Base-by-base conservation (phyloP, 2,329 filamentous ascomycete species). In the Macroventuria anomochaeta region DNA sequence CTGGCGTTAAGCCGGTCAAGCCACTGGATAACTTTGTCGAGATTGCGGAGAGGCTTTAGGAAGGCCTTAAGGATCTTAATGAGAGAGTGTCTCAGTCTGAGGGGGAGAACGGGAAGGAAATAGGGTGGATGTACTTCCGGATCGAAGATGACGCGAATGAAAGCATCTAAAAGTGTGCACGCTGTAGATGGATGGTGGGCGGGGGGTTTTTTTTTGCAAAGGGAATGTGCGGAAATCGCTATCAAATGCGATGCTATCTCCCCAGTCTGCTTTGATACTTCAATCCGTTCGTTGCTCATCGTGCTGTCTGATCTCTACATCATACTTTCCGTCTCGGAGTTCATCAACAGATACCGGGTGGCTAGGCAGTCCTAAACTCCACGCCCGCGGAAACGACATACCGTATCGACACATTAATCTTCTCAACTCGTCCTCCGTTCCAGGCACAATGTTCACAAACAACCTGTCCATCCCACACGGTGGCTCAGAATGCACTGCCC, bases 11-110 rank as follows among this genome's bases (percentile, higher is more conserved):
- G 57, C 85, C 93, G 0, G 84, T 90, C 25, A 87, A 84, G 68
- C 88, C 95, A 61, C 75, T 97, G 50, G 88, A 82, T 57, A 89
- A 92, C 68, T 97, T 93, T 74, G 90, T 96, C 72, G 93, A 97
- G 55, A 80, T 67, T 42, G 58, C 56, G 1, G 63, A 67, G 49
- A 65, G 64, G 48, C 49, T 67, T 6, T 67, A 48, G 34, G 12
- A 17, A 8, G 25, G 34, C 17, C 44, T 38, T 12, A 6, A 31
- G 10, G 44, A 12, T 23, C 15, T 37, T 17, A 23, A 46, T 21
- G 1, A 17, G 33, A 20, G 8, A 7, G 25, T 20, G 8, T 28
- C 21, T 11, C 21, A 29, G 23, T 29, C 6, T 17, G 12, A 21
- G 5, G 32, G 43, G 3, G 31, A 32, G 10, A 44, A 39, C 25